These are phyloP conservation scores for Candida easanensis DNA, from an alignment of 805 yeast genomes.

Conservation along the genomic window DNA sequence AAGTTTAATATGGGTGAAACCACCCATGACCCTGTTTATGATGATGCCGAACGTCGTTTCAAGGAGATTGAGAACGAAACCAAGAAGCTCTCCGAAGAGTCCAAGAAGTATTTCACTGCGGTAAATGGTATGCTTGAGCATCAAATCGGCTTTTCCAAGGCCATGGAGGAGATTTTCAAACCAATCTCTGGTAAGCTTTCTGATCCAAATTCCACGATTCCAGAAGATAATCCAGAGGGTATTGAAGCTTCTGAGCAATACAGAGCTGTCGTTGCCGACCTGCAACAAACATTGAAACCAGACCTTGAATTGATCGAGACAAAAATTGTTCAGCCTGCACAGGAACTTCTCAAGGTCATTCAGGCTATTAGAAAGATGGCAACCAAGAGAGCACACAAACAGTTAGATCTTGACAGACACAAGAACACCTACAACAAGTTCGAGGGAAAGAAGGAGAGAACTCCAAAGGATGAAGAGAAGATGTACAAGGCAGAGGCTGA, in stretches of 20 bases:
- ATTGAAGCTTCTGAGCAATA: slow-evolving; percentile 92
- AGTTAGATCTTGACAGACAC: slow-evolving; percentile 88
- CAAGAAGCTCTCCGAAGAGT: slow-evolving; percentile 83
- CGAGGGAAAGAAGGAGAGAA: slow-evolving; percentile 79
- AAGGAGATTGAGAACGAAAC: slow-evolving; percentile 89
- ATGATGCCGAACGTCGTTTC: slow-evolving; percentile 95
- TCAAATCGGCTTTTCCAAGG: slow-evolving; percentile 93
- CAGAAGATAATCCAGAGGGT: slow-evolving; percentile 96
- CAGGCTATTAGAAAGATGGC: slow-evolving; percentile 89
- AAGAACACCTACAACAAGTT: slow-evolving; percentile 64
- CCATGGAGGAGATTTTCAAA: slow-evolving; percentile 92
- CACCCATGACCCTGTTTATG: slow-evolving; percentile 84
- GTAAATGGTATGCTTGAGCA: slow-evolving; percentile 91
- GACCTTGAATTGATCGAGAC: slow-evolving; percentile 90
- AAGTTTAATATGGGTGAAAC: slow-evolving; percentile 83
- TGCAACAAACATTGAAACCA: slow-evolving; percentile 84
- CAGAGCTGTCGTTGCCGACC: slow-evolving; percentile 79
- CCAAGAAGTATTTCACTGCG: slow-evolving; percentile 85
- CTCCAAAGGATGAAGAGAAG: slow-evolving; percentile 87
- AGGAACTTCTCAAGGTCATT: slow-evolving; percentile 80
- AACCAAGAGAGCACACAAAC: slow-evolving; percentile 92
- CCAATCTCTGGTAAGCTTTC: slow-evolving; percentile 92
- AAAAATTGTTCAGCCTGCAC: slow-evolving; percentile 87
- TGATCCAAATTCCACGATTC: slow-evolving; percentile 81
- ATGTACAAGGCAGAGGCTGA: slow-evolving; percentile 88